Evolutionary conservation across 179 eudicot genomes (phyloP).

Genomic region (Heliamphora pulchella): DNA sequence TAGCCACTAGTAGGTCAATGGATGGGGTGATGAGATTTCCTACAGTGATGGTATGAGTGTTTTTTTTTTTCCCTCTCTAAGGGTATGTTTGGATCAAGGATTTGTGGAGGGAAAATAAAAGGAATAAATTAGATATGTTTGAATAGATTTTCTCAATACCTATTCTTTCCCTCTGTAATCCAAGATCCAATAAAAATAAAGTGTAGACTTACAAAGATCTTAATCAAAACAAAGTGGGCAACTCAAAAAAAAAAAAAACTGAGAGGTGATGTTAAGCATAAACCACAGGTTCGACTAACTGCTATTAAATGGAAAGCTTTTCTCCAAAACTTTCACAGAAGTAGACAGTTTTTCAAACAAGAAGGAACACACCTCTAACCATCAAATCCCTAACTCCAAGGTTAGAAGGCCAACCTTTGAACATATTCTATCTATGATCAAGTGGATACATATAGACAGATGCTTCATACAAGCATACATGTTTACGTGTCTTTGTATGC

Average conservation of each 20-base stretch:
- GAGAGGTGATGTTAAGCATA: neutral
- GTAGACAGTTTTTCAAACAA: neutral
- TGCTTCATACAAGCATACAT: neutral
- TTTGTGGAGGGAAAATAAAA: no score
- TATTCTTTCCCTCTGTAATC: no score
- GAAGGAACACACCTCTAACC: neutral
- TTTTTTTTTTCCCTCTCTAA: no score
- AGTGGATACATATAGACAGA: neutral
- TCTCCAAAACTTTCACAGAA: constrained; percentile 2
- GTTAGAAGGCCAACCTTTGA: neutral
- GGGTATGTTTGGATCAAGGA: no score
- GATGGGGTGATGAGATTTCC: no score
- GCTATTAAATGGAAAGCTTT: neutral
- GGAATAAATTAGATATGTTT: no score
- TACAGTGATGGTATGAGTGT: no score
- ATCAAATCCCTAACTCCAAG: neutral
- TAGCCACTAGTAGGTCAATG: no score
- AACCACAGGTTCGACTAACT: neutral
- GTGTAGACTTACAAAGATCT: neutral
- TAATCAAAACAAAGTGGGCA: neutral
- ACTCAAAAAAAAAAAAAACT: neutral
- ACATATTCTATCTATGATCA: neutral
- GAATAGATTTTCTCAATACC: no score
- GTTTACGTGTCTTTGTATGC: neutral
- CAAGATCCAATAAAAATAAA: no score